phyloP scores from a whole-genome alignment of 257 asterid genomes.

The Lithospermum erythrorhizon region DNA sequence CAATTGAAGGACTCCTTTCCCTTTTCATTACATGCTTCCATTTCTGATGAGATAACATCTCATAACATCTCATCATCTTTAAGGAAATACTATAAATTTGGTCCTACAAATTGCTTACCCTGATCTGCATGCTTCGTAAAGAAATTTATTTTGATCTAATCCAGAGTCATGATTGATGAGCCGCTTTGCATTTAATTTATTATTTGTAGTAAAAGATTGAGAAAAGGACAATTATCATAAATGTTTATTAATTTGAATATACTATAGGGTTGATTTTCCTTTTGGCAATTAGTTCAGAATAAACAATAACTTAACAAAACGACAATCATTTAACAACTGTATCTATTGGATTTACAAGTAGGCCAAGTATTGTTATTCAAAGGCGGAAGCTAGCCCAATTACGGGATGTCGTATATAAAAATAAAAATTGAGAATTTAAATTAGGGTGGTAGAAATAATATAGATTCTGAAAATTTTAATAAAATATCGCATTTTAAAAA shows the following conservation, averaged over 20 bases:
- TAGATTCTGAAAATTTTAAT: too few species aligned
- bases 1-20: not conserved
- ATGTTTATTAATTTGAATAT: not conserved
- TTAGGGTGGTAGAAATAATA: too few species aligned
- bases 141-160: not conserved
- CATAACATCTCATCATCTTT: not conserved
- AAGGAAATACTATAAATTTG: not conserved
- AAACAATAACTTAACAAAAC: too few species aligned
- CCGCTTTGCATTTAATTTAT: not conserved
- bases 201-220: not conserved
- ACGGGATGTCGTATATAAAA: too few species aligned
- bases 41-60: not conserved
- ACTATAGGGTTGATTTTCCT: not conserved
- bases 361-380: too few species aligned
- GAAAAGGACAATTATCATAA: not conserved
- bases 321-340: not conserved
- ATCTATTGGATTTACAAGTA: not conserved
- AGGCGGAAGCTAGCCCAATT: too few species aligned
- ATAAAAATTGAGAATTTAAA: too few species aligned
- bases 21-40: conserved; percentile 1
- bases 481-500: too few species aligned
- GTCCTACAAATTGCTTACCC: not conserved
- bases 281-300: too few species aligned
- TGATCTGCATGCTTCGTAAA: not conserved
- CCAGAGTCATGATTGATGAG: not conserved